These are phyloP conservation scores for Saccharomycopsis hybrid DNA, from an alignment of 1,139 yeast genomes.

Conservation along the genomic window DNA sequence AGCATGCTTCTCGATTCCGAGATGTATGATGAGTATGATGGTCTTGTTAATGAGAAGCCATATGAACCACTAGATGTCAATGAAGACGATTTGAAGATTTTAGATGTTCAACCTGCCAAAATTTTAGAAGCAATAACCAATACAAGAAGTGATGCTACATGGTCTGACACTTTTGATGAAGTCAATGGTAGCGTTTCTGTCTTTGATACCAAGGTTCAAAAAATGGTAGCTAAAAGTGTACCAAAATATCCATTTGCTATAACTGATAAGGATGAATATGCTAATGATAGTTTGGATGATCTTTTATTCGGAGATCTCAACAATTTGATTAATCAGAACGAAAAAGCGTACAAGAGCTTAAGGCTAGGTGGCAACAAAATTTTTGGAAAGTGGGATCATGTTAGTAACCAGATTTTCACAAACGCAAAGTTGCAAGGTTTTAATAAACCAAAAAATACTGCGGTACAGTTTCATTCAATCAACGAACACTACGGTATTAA, in stretches of 20 bases:
- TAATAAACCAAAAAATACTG: not conserved
- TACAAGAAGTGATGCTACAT: conserved; percentile 41
- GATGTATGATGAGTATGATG: conserved; percentile 28
- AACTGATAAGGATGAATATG: conserved; percentile 1
- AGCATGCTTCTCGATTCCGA: conserved; percentile 5
- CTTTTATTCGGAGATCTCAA: conserved; percentile 49
- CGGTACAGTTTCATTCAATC: not conserved
- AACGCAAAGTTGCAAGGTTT: conserved; percentile 3
- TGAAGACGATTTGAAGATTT: conserved; percentile 37
- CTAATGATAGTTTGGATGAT: conserved; percentile 32
- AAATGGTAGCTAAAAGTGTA: conserved; percentile 22
- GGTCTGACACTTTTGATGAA: conserved; percentile 58
- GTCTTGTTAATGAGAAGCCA: conserved; percentile 53
- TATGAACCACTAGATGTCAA: conserved; percentile 53
- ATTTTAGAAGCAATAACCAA: conserved; percentile 1
- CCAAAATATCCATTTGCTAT: conserved; percentile 22
- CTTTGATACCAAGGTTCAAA: conserved; percentile 23
- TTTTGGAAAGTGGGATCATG: conserved; percentile 25
- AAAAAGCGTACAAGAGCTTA: conserved; percentile 27
- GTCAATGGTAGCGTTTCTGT: conserved; percentile 32
- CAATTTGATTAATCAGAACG: conserved; percentile 26
- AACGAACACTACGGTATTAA: not conserved
- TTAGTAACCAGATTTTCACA: conserved; percentile 3
- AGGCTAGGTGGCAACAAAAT: conserved; percentile 24
- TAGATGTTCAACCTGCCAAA: conserved; percentile 32